Percentiles rank a stretch among this genome's conserved stretches.
These are phyloP conservation scores for Ciborinia camelliae DNA, from an alignment of 2,329 filamentous ascomycete species.

Conservation along the genomic window DNA sequence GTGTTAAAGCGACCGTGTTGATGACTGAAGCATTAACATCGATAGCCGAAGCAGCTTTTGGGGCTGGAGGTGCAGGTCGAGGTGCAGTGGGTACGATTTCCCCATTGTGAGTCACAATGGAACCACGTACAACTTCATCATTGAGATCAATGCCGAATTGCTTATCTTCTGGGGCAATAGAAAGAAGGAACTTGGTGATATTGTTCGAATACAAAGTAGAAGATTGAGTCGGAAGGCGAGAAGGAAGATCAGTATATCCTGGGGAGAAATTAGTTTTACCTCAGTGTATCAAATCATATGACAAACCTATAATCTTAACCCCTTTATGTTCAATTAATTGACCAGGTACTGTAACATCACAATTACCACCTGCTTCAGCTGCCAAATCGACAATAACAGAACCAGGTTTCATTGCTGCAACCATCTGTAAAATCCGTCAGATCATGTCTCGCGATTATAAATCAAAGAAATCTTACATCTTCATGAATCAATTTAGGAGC, in stretches of 20 bases:
- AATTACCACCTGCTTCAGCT: constrained; percentile 84
- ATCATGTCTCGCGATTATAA: neutral
- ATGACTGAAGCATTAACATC: constrained; percentile 52
- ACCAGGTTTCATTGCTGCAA: constrained; percentile 71
- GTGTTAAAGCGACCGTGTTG: constrained; percentile 60
- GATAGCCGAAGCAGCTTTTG: constrained; percentile 49
- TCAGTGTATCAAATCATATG: neutral
- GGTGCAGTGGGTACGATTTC: constrained; percentile 73
- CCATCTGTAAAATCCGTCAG: constrained; percentile 43
- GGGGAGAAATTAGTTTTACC: neutral
- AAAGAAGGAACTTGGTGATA: constrained; percentile 82
- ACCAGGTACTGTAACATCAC: constrained; percentile 74
- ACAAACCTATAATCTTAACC: constrained; percentile 76
- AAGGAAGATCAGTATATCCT: constrained; percentile 85
- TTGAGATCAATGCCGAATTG: constrained; percentile 75
- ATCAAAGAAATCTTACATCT: constrained; percentile 50
- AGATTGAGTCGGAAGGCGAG: constrained; percentile 80
- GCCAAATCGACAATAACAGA: constrained; percentile 86
- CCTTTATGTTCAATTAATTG: constrained; percentile 68
- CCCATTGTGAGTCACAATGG: constrained; percentile 78
- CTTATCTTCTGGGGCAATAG: constrained; percentile 73
- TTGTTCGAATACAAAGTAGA: constrained; percentile 93
- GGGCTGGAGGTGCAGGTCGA: constrained; percentile 56
- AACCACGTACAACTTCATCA: constrained; percentile 81
- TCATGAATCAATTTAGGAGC: constrained; percentile 83